Evolutionary conservation across 1,139 yeast species (phyloP).

Genomic region (Pichia sp.): DNA sequence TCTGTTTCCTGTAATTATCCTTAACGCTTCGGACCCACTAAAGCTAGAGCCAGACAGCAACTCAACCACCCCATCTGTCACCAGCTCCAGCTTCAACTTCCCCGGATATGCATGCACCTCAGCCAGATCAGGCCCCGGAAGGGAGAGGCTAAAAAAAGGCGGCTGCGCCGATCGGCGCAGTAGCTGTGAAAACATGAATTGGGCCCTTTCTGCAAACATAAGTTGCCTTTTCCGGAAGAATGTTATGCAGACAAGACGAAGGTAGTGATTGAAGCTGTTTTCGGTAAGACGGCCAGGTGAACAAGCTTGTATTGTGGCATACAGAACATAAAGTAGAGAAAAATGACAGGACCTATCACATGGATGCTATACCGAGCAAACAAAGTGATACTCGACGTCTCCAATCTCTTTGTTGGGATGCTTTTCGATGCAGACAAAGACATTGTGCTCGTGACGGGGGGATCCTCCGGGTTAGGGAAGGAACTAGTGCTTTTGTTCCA

Average conservation of each 20-base stretch:
- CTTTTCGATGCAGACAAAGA: conserved; percentile 49
- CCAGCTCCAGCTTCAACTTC: not conserved
- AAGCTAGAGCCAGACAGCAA: too few species aligned
- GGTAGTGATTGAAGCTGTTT: not conserved
- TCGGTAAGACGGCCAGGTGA: too few species aligned
- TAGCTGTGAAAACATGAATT: not conserved
- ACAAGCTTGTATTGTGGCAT: not conserved
- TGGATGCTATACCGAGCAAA: conserved; percentile 29
- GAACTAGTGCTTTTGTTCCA: conserved; percentile 50
- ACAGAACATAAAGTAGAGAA: not conserved
- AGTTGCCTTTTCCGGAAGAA: not conserved
- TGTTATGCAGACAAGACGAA: not conserved
- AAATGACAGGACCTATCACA: conserved; percentile 29
- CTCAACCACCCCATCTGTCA: not conserved
- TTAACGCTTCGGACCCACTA: too few species aligned
- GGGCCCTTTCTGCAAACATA: not conserved
- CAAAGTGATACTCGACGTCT: conserved; percentile 33
- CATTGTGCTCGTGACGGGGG: conserved; percentile 78
- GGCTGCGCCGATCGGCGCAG: not conserved
- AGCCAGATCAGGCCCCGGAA: not conserved
- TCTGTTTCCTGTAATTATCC: not conserved
- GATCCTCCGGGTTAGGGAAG: conserved; percentile 68
- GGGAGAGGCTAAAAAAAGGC: not conserved
- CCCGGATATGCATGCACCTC: not conserved
- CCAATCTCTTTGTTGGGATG: conserved; percentile 45